Conservation (phyloP, 805 yeast genomes). For the Zygoascus biomembranicola region DNA sequence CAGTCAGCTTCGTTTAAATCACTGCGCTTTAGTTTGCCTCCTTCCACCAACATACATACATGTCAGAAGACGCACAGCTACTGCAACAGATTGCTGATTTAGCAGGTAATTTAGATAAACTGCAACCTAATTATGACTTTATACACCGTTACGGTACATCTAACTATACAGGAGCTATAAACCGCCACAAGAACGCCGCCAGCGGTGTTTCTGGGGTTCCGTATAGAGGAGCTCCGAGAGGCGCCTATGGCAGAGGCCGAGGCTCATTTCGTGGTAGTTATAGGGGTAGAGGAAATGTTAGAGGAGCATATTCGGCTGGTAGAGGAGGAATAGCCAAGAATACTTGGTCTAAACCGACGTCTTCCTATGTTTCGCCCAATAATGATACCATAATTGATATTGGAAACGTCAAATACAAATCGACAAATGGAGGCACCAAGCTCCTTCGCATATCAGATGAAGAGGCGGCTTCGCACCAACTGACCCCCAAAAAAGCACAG, state of each 20-base stretch:
- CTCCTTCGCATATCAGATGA: constrained; percentile 12
- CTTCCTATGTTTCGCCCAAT: not conserved
- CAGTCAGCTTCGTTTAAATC: not conserved
- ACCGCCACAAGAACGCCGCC: constrained; percentile 15
- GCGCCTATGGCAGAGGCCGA: constrained; percentile 1
- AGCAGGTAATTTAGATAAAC: constrained; percentile 14
- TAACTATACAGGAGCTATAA: constrained; percentile 16
- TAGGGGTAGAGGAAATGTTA: not conserved
- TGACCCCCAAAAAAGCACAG: constrained; percentile 17
- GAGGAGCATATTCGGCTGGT: not conserved
- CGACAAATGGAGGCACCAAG: constrained; percentile 18
- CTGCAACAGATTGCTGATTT: constrained; percentile 17
- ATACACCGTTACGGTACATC: not conserved
- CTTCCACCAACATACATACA: not conserved
- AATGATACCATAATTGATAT: constrained; percentile 14
- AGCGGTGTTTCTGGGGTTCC: not conserved
- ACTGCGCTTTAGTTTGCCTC: not conserved
- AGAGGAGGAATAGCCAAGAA: not conserved
- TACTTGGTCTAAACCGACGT: not conserved
- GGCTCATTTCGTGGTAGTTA: not conserved
- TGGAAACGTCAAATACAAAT: constrained; percentile 19
- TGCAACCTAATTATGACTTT: not conserved
- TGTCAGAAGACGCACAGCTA: constrained; percentile 16
- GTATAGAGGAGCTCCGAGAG: constrained; percentile 1
- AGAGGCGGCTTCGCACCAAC: not conserved